Base-by-base conservation (phyloP, 495 filamentous ascomycete genomes). In the Coniosporium apollinis region DNA sequence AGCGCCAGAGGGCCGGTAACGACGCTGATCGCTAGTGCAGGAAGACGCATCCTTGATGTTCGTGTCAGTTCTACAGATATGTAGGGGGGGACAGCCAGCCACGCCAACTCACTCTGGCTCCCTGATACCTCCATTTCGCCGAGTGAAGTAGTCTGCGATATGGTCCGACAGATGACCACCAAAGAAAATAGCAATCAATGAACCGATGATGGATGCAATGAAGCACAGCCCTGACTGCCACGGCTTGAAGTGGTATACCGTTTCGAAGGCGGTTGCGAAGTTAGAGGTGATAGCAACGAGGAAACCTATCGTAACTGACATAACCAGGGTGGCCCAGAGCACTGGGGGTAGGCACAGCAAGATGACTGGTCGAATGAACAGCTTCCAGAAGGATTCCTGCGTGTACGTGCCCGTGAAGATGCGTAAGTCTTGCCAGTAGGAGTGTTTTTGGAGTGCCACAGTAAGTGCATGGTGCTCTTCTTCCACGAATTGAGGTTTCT, bases 41-140 rank as follows among this genome's bases (percentile, higher is more conserved):
- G 55, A 13, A 70, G 54, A 21, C 68, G 55, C 64, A 72, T 70
- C 36, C n/a, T n/a, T n/a, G n/a, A n/a, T n/a, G n/a, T n/a, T n/a
- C n/a, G n/a, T n/a, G n/a, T n/a, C n/a, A n/a, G n/a, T n/a, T n/a
- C n/a, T n/a, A n/a, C n/a, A n/a, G n/a, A n/a, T n/a, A n/a, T n/a
- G n/a, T n/a, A n/a, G n/a, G n/a, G n/a, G n/a, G n/a, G n/a, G n/a
- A n/a, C n/a, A n/a, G n/a, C n/a, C n/a, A n/a, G n/a, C n/a, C n/a
- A n/a, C n/a, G n/a, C n/a, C n/a, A n/a, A n/a, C n/a, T n/a, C n/a
- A n/a, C n/a, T 72, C 68, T 0, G 68, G 68, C 20, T 70, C 61
- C 14, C 67, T 51, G 25, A 70, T 58, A 18, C 68, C 68, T 3
- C 52, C 47, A 39, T 69, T 69, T 10, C 67, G 55, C 29, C 50